Percentiles rank a stretch among this genome's conserved stretches.
Evolutionary conservation across 179 eudicot species (phyloP).

Genomic region (Patellifolia procumbens): DNA sequence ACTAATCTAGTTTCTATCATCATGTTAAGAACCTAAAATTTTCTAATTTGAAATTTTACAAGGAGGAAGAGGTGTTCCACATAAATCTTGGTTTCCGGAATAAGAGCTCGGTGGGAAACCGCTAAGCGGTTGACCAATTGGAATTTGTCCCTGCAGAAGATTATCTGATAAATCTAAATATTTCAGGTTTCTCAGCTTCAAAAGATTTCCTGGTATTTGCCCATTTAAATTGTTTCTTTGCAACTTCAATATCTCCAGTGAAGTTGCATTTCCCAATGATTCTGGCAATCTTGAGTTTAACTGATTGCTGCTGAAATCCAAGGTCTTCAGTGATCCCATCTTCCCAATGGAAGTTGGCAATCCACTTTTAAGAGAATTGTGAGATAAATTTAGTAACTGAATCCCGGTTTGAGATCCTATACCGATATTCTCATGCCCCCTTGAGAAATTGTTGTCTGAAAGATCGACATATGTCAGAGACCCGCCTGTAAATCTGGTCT

Average conservation of each 20-base stretch:
- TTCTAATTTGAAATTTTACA: conserved; percentile 33
- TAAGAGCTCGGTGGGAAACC: conserved; percentile 52
- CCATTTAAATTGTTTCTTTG: conserved; percentile 57
- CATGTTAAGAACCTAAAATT: not conserved
- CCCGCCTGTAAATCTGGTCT: conserved; percentile 36
- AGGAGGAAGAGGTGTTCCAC: conserved; percentile 59
- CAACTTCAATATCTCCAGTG: conserved; percentile 48
- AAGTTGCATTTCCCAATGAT: conserved; percentile 39
- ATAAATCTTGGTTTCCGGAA: conserved; percentile 51
- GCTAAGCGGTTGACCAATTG: conserved; percentile 49
- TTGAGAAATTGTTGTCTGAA: conserved; percentile 47
- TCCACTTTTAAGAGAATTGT: conserved; percentile 36
- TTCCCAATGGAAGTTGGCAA: conserved; percentile 46
- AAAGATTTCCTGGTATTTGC: conserved; percentile 38
- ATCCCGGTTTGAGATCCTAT: conserved; percentile 34
- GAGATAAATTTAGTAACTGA: conserved; percentile 42
- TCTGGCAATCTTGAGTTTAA: conserved; percentile 41
- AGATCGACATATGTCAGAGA: conserved; percentile 44
- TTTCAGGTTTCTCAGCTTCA: conserved; percentile 42
- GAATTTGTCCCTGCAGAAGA: conserved; percentile 52
- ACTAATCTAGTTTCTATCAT: conserved; percentile 2
- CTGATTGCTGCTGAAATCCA: conserved; percentile 59
- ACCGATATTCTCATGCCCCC: conserved; percentile 47
- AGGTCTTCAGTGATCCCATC: conserved; percentile 32
- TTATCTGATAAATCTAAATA: conserved; percentile 60